These are phyloP conservation scores for Boletus eberwhitei DNA, from an alignment of 768 basidiomycete genomes.

Conservation along the genomic window DNA sequence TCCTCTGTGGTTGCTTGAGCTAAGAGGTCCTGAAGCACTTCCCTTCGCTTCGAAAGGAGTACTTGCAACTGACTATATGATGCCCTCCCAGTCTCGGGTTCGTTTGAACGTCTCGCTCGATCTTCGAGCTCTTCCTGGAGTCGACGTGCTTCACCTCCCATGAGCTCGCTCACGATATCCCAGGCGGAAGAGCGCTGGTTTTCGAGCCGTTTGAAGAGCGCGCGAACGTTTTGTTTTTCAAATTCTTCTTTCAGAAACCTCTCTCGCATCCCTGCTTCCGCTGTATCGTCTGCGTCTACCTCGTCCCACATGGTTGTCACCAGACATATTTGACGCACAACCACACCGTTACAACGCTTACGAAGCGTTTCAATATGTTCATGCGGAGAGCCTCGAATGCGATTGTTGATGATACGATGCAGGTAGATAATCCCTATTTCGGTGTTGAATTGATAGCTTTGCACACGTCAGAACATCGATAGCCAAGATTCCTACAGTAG, in stretches of 20 bases:
- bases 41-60: neutral
- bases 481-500: neutral
- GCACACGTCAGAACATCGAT: neutral
- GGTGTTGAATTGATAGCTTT: neutral
- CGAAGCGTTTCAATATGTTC: constrained; percentile 1
- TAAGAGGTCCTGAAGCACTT: neutral
- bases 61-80: neutral
- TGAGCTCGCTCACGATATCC: neutral
- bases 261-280: neutral
- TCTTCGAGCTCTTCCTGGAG: constrained; percentile 2
- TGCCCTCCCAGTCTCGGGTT: neutral
- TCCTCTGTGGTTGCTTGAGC: neutral
- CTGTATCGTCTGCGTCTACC: neutral
- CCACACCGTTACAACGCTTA: neutral
- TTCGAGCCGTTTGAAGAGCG: constrained; percentile 5
- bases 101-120: neutral
- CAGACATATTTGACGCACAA: neutral
- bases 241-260: neutral
- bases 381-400: neutral
- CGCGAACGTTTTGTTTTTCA: neutral
- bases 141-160: neutral
- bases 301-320: constrained; percentile 12
- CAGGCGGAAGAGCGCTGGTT: neutral
- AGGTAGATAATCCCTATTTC: constrained; percentile 5
- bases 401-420: constrained; percentile 5